Evolutionary conservation across 2,329 filamentous ascomycete genomes (phyloP).

Genomic region (Incumbomyces delicatus): DNA sequence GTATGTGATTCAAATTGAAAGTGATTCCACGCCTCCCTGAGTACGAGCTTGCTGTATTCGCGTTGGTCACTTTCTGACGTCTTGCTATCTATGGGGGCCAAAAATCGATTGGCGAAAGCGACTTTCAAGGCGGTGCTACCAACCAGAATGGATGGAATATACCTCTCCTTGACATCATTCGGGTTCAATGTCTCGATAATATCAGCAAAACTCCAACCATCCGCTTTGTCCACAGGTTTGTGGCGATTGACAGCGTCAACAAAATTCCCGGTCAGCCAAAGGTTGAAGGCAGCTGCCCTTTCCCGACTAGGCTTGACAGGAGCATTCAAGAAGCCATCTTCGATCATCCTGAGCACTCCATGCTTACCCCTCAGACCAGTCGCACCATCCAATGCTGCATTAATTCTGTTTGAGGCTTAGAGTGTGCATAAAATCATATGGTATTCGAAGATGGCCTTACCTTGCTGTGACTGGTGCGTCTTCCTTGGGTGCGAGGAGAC

Average conservation of each 20-base stretch:
- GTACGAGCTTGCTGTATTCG: background rate
- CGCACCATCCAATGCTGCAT: background rate
- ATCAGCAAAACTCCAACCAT: constrained; percentile 3
- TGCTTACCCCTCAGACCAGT: background rate
- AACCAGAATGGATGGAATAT: constrained; percentile 2
- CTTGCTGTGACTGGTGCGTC: background rate
- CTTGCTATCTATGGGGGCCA: background rate
- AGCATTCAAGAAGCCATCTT: background rate
- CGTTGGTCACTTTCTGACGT: background rate
- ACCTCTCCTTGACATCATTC: constrained; percentile 1
- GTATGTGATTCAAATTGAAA: background rate
- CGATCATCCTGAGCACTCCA: background rate
- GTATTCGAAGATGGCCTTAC: background rate
- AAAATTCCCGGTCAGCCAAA: no score
- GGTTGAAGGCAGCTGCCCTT: background rate
- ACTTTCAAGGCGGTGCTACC: constrained; percentile 3
- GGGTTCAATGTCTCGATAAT: constrained; percentile 2
- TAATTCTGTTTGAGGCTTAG: background rate
- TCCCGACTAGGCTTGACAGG: background rate
- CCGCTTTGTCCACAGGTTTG: constrained; percentile 3
- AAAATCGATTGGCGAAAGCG: constrained; percentile 6
- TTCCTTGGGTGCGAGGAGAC: background rate
- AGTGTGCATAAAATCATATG: background rate
- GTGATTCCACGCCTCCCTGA: background rate
- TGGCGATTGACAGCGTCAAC: no score